Conservation (phyloP, 2,329 filamentous ascomycete species). For the Aspergillus brasiliensis region DNA sequence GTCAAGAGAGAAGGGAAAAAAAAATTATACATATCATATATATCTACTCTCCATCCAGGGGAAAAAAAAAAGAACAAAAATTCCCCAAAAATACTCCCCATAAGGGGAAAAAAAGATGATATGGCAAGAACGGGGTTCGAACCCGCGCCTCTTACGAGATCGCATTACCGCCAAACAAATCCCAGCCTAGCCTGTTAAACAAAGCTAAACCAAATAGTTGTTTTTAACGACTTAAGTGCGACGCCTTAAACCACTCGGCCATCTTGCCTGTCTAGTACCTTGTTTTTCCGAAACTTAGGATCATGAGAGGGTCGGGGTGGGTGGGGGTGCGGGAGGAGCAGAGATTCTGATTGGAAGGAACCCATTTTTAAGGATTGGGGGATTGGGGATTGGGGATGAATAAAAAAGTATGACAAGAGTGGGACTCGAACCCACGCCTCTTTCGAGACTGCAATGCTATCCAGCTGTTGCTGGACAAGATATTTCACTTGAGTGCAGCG, state of each 20-base stretch:
- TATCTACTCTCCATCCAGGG: too few relatives aligned
- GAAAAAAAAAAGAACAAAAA: too few relatives aligned
- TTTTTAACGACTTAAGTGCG: background rate
- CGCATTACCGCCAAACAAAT: background rate
- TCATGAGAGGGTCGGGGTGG: background rate
- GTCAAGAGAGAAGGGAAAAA: too few relatives aligned
- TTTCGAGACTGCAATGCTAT: constrained; percentile 6
- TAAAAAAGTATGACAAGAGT: constrained; percentile 7
- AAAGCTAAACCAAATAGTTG: too few relatives aligned
- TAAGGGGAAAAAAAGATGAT: background rate
- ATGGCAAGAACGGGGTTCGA: background rate
- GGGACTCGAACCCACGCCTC: constrained; percentile 9
- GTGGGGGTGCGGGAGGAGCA: background rate
- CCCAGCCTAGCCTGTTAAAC: too few relatives aligned
- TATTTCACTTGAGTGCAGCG: background rate
- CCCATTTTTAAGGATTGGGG: too few relatives aligned
- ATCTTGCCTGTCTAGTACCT: background rate
- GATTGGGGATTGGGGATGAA: background rate
- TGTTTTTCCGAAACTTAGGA: background rate
- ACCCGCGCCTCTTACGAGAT: background rate
- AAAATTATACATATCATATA: too few relatives aligned
- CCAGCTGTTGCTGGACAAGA: background rate
- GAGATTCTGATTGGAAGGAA: too few relatives aligned
- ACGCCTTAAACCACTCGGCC: constrained; percentile 1
- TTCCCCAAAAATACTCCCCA: too few relatives aligned